phyloP scores from a whole-genome alignment of 192 early-diverging fungal genomes.

The Backusella tarrabulga region DNA sequence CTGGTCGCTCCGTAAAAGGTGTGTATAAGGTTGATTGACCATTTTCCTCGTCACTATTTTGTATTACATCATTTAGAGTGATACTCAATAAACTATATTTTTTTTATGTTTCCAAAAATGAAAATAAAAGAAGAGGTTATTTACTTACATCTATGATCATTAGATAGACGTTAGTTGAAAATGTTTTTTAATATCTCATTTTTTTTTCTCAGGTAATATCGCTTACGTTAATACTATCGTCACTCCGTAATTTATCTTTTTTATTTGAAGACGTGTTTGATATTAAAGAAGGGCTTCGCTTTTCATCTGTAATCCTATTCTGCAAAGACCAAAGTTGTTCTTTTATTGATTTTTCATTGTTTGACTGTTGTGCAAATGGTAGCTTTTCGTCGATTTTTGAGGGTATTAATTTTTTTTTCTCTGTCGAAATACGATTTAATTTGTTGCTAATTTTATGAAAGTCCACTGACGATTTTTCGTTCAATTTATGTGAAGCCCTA shows the following conservation, averaged over 20 bases:
- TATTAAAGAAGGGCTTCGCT: not conserved
- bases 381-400: not conserved
- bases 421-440: not conserved
- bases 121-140: not conserved
- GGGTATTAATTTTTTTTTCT: not conserved
- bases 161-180: not conserved
- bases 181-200: not conserved
- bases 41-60: not conserved
- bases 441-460: slow-evolving; percentile 1
- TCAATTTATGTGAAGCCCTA: not conserved
- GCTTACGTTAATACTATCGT: slow-evolving; percentile 4
- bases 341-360: not conserved
- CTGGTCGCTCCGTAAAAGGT: not conserved
- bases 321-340: not conserved
- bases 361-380: not conserved
- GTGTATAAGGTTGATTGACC: not conserved
- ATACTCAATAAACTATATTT: not conserved
- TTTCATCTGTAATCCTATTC: not conserved
- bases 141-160: slow-evolving; percentile 6
- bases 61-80: slow-evolving; percentile 1
- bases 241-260: not conserved
- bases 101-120: not conserved
- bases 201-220: not conserved
- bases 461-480: not conserved
- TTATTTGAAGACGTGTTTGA: not conserved